Evolutionary conservation across 176 grass and related monocot species (phyloP).

Genomic region (Hordeum marinum): DNA sequence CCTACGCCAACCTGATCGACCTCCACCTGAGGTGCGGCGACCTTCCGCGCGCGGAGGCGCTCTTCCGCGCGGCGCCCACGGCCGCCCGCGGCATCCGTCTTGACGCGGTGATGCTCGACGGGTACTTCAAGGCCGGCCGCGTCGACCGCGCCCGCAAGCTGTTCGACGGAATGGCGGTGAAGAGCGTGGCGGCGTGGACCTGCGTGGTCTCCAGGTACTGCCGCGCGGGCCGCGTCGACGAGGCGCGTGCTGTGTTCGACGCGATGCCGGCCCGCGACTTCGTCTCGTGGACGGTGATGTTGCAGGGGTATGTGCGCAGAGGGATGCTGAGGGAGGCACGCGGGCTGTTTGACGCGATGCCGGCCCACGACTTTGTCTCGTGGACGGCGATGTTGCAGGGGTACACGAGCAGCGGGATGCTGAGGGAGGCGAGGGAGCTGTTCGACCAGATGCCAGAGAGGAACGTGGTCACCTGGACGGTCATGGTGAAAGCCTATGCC

Average conservation of each 20-base stretch:
- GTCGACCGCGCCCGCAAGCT: conserved; percentile 15
- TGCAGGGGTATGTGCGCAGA: conserved; percentile 30
- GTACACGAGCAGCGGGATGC: conserved; percentile 22
- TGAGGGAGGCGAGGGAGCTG: conserved; percentile 37
- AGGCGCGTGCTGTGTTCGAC: conserved; percentile 59
- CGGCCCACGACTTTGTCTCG: neutral
- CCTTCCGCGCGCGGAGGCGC: conserved; percentile 5
- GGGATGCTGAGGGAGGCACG: conserved; percentile 51
- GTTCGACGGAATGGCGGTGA: conserved; percentile 20
- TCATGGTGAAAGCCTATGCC: conserved; percentile 33
- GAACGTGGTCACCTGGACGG: conserved; percentile 50
- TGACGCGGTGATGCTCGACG: conserved; percentile 7
- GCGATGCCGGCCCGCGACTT: conserved; percentile 44
- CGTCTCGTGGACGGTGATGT: conserved; percentile 55
- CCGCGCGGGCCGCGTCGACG: conserved; percentile 11
- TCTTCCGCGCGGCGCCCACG: conserved; percentile 7
- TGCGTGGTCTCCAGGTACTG: conserved; percentile 4
- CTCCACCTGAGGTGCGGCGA: neutral
- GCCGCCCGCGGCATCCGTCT: neutral
- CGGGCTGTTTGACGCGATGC: neutral
- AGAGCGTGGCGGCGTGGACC: neutral
- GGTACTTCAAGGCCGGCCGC: conserved; percentile 11
- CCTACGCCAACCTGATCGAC: conserved; percentile 15
- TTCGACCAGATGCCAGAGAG: conserved; percentile 52
- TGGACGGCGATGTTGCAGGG: conserved; percentile 62